Evolutionary conservation across 495 filamentous ascomycete genomes (phyloP), one percentile per base, ranked within the genome.

Genomic region (Hypomontagnella submonticulosa): DNA sequence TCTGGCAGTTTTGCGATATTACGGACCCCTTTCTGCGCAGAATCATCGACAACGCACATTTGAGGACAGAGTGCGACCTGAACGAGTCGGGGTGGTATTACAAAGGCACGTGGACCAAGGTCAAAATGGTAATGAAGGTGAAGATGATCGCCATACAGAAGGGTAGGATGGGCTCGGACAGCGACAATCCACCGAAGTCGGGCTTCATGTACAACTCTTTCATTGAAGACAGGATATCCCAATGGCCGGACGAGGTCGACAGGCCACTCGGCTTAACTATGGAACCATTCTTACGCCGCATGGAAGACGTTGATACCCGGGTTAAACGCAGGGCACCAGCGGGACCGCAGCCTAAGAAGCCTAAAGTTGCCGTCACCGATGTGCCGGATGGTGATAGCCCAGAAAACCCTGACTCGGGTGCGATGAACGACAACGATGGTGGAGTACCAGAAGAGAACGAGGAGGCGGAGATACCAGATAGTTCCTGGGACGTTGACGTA

Each of bases 1-100:
- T 92, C 57, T 99, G 92, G 89, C 95, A 97, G 80, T 82, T 93
- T 30, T 96, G 93, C 77, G 95, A 99, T 73, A 89, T 99, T 57
- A 87, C 85, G 0, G 93, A 97, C 69, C 90, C 92, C 0, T 69
- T 93, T 7, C 72, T 93, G 15, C 74, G 76, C 0, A 43, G 71
- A 0, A 70, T 93, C 3, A 78, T 90, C 9, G 74, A 80, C 4
- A 73, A 80, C 13, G 77, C 76, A 15, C 73, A 76, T 37, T 61
- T 86, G 10, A 77, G 82, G 12, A 19, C 66, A 3, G 76, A 76
- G 3, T 89, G 83, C 71, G 85, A 92, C 60, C 73, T 77, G n/a
- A 70, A 84, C 15, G 76, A 76, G 8, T 89, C 90, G 67, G 95
- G 95, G 0, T 99, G 90, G 91, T 97, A 86, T 73, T 82, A 85